Percentiles rank a stretch among this genome's conserved stretches.
Evolutionary conservation across 2,329 filamentous ascomycete species (phyloP).

Genomic region (Botrytis galanthina): DNA sequence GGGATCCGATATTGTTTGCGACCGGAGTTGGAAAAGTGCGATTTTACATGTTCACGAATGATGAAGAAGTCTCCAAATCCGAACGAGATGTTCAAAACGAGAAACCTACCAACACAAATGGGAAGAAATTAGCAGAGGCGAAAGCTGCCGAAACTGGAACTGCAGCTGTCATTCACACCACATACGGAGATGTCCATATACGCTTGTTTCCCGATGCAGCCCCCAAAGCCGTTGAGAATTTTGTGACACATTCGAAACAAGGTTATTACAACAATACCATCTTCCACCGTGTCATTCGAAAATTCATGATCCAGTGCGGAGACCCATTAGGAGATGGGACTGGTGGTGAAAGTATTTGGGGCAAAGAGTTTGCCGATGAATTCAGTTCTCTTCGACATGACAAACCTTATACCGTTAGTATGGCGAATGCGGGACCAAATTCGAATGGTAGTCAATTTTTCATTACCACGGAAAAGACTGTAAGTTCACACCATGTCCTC

Average conservation of each 20-base stretch:
- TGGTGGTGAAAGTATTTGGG: conserved; percentile 89
- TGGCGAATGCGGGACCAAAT: conserved; percentile 95
- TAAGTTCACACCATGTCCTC: conserved; percentile 44
- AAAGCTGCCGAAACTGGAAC: conserved; percentile 72
- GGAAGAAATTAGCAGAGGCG: conserved; percentile 52
- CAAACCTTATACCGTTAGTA: conserved; percentile 92
- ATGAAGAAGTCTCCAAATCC: conserved; percentile 77
- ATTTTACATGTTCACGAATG: conserved; percentile 98
- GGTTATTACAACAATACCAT: conserved; percentile 98
- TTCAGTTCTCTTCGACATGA: conserved; percentile 90
- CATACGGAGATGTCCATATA: conserved; percentile 88
- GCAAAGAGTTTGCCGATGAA: conserved; percentile 88
- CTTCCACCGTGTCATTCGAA: conserved; percentile 94
- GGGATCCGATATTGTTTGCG: conserved; percentile 83
- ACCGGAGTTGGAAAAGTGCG: conserved; percentile 85
- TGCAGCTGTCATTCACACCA: conserved; percentile 85
- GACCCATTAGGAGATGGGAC: conserved; percentile 87
- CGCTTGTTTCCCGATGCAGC: conserved; percentile 90
- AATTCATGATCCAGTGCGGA: conserved; percentile 95
- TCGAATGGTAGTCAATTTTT: conserved; percentile 98
- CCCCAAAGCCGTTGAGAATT: conserved; percentile 95
- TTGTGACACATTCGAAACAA: conserved; percentile 83
- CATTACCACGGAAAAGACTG: conserved; percentile 94
- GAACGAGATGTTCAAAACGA: conserved; percentile 93
- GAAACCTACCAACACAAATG: conserved; percentile 67